phyloP scores from a whole-genome alignment of 78 protist genomes.

The Tieghemostelium lacteum region DNA sequence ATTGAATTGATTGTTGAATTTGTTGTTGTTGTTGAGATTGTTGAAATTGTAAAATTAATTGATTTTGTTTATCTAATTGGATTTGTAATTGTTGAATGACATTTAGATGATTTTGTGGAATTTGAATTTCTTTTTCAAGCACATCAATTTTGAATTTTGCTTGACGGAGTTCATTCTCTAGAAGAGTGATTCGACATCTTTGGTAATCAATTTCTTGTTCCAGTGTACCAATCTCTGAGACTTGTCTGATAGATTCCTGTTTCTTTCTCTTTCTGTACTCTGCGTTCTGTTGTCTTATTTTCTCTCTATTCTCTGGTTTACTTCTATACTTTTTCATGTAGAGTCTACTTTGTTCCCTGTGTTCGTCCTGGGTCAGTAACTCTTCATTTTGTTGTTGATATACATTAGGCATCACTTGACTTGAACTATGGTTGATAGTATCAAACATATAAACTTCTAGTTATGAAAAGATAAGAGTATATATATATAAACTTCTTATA shows the following conservation, averaged over 20 bases:
- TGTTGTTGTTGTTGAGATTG: neutral
- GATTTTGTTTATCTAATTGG: constrained; percentile 7
- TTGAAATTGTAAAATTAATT: neutral
- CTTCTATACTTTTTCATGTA: constrained; percentile 77
- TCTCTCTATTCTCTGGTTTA: constrained; percentile 74
- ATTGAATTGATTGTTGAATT: neutral
- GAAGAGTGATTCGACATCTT: neutral
- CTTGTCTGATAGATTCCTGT: constrained; percentile 69
- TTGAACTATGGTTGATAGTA: too few relatives aligned
- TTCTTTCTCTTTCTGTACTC: constrained; percentile 74
- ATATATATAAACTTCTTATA: too few relatives aligned
- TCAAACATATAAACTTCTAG: too few relatives aligned
- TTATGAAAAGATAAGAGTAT: too few relatives aligned
- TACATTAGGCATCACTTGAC: too few relatives aligned
- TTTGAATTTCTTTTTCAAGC: constrained; percentile 20
- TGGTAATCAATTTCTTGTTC: constrained; percentile 12
- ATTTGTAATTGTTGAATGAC: neutral
- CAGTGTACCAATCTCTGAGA: constrained; percentile 39
- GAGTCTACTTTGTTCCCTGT: constrained; percentile 66
- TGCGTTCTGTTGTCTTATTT: constrained; percentile 79
- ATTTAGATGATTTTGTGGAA: constrained; percentile 19
- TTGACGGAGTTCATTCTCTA: constrained; percentile 15
- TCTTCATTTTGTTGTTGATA: neutral
- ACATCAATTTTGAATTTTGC: neutral
- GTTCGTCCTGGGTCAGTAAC: constrained; percentile 61